Conservation (phyloP, 768 basidiomycete species). For the Panaeolus papilionaceus region DNA sequence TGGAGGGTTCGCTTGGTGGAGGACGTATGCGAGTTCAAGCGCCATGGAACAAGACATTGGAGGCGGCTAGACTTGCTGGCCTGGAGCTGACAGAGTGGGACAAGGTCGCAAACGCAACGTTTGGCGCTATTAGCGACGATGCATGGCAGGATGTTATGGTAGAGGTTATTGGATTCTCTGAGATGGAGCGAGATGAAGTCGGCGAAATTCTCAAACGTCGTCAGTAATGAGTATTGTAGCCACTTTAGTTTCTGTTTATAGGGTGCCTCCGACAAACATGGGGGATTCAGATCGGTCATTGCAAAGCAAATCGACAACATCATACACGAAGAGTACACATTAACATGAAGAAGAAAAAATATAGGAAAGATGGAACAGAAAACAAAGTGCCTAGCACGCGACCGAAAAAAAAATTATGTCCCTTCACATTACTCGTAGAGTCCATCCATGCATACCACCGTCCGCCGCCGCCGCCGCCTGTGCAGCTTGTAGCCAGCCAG, state of each 20-base stretch:
- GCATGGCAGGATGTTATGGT: conserved; percentile 63
- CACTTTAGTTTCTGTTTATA: conserved; percentile 18
- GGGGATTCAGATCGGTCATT: conserved; percentile 31
- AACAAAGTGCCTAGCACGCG: conserved; percentile 25
- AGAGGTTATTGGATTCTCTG: conserved; percentile 62
- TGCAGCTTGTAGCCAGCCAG: conserved; percentile 77
- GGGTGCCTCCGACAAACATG: conserved; percentile 24
- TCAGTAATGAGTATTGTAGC: conserved; percentile 31
- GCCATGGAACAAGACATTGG: conserved; percentile 78
- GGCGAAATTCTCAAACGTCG: conserved; percentile 57
- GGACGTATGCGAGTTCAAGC: conserved; percentile 63
- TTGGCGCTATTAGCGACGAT: conserved; percentile 49
- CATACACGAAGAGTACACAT: conserved; percentile 30
- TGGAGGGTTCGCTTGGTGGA: conserved; percentile 52
- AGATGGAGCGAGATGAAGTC: conserved; percentile 68
- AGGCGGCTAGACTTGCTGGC: conserved; percentile 72
- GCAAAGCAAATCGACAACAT: conserved; percentile 48
- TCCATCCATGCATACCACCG: conserved; percentile 78
- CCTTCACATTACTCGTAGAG: conserved; percentile 74
- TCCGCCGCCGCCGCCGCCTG: conserved; percentile 72
- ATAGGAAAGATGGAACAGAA: conserved; percentile 16
- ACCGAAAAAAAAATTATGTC: conserved; percentile 30
- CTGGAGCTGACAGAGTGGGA: conserved; percentile 62
- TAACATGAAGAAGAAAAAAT: conserved; percentile 16
- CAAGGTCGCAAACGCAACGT: conserved; percentile 51